phyloP scores from a whole-genome alignment of 2,329 filamentous ascomycete genomes.

The Amylocarpus encephaloides region DNA sequence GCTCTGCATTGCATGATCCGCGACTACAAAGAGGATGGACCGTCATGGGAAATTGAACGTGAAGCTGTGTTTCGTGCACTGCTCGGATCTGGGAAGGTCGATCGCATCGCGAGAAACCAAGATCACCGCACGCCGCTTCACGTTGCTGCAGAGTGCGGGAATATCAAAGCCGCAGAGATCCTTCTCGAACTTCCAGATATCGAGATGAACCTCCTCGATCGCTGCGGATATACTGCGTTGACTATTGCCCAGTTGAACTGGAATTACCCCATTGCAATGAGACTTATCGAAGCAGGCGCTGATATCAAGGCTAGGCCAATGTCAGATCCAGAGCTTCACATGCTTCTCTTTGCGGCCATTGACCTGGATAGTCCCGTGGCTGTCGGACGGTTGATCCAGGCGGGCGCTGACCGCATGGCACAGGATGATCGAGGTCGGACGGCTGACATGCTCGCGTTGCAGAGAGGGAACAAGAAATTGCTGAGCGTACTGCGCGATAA shows the following conservation, averaged over 20 bases:
- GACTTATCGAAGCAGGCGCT: slow-evolving; percentile 6
- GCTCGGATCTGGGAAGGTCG: background rate
- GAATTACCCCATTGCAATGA: background rate
- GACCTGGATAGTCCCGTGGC: background rate
- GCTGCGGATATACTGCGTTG: slow-evolving; percentile 5
- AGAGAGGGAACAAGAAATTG: background rate
- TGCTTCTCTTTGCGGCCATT: slow-evolving; percentile 6
- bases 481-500: background rate
- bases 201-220: slow-evolving; percentile 4
- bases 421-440: slow-evolving; percentile 7
- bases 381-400: slow-evolving; percentile 1
- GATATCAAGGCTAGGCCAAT: background rate
- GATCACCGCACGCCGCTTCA: slow-evolving; percentile 8
- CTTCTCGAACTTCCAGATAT: slow-evolving; percentile 7
- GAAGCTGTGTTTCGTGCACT: background rate
- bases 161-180: slow-evolving; percentile 4
- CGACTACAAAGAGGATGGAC: background rate
- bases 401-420: slow-evolving; percentile 7
- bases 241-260: slow-evolving; percentile 2
- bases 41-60: background rate
- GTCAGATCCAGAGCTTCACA: background rate
- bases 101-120: slow-evolving; percentile 2
- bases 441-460: slow-evolving; percentile 4
- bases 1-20: slow-evolving; percentile 6
- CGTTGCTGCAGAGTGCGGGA: slow-evolving; percentile 6